Percentiles rank a stretch among this genome's conserved stretches.
Evolutionary conservation across 1,139 yeast species (phyloP).

Genomic region (Kurtzmaniella quercitrusa): DNA sequence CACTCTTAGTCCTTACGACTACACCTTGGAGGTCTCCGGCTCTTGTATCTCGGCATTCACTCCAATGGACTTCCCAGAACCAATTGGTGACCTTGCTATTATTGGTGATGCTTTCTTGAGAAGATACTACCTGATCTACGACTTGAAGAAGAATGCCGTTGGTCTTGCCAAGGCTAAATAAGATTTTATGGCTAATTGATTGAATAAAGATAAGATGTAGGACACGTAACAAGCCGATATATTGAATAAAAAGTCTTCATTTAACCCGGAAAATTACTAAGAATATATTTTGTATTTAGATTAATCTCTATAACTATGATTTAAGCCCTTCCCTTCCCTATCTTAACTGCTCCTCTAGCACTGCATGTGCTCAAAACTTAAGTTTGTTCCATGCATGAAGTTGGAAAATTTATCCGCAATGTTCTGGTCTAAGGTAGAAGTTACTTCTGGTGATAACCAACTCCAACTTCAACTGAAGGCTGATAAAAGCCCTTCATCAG

Average conservation of each 20-base stretch:
- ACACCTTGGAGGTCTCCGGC: slow-evolving; percentile 89
- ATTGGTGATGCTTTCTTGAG: slow-evolving; percentile 97
- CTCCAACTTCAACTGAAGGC: slow-evolving; percentile 18
- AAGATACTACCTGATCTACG: slow-evolving; percentile 89
- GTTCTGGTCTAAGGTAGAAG: slow-evolving; percentile 25
- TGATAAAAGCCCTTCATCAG: slow-evolving; percentile 13
- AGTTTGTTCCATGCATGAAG: not conserved
- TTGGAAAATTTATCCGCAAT: slow-evolving; percentile 2
- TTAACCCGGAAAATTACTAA: no score
- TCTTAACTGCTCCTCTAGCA: not conserved
- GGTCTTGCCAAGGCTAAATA: slow-evolving; percentile 78
- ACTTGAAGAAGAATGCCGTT: slow-evolving; percentile 82
- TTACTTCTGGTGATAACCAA: slow-evolving; percentile 24
- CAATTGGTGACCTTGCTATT: slow-evolving; percentile 93
- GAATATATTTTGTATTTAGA: no score
- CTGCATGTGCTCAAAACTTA: not conserved
- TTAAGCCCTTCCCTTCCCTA: not conserved
- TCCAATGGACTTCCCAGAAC: slow-evolving; percentile 96
- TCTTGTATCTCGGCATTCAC: slow-evolving; percentile 94
- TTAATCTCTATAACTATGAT: no score
- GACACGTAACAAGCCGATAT: no score
- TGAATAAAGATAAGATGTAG: not conserved
- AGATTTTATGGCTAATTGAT: slow-evolving; percentile 5
- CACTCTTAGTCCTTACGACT: slow-evolving; percentile 82
- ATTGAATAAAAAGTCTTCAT: no score